Evolutionary conservation across 176 grass and related monocot genomes (phyloP).

Genomic region (Triticum timopheevii): DNA sequence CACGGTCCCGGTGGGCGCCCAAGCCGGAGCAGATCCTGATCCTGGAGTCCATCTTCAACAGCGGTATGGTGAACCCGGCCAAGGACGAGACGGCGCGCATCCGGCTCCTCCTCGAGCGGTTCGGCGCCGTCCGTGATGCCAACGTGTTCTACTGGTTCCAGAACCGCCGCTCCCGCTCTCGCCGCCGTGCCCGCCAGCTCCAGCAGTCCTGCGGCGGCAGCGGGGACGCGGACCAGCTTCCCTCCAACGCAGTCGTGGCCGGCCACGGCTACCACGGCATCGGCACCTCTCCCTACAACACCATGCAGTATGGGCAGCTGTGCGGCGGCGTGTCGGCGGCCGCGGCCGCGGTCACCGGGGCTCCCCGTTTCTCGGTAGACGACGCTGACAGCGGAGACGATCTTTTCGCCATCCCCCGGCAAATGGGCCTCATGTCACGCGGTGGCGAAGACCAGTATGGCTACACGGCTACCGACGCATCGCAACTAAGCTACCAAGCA

Average conservation of each 20-base stretch:
- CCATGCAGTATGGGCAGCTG: constrained; percentile 2
- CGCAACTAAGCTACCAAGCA: constrained; percentile 30
- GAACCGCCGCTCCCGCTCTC: constrained; percentile 56
- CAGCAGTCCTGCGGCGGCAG: constrained; percentile 32
- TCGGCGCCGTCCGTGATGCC: constrained; percentile 47
- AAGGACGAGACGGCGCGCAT: constrained; percentile 55
- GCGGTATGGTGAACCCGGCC: constrained; percentile 56
- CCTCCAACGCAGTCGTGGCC: not conserved
- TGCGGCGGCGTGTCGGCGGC: not conserved
- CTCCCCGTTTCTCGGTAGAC: constrained; percentile 3
- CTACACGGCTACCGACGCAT: constrained; percentile 13
- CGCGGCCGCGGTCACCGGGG: not conserved
- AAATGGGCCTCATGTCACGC: constrained; percentile 38
- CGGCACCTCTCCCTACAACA: not conserved
- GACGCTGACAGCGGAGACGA: constrained; percentile 30
- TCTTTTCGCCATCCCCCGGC: constrained; percentile 53
- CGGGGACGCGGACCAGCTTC: not conserved
- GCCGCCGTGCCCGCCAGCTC: constrained; percentile 52
- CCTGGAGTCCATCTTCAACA: constrained; percentile 62
- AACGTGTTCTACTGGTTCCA: constrained; percentile 70
- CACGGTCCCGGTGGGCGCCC: constrained; percentile 44
- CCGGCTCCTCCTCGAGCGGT: constrained; percentile 45
- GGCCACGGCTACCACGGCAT: not conserved
- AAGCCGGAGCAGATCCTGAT: constrained; percentile 63
- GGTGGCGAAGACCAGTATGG: not conserved